Evolutionary conservation across 768 basidiomycete species (phyloP).

Genomic region (Pisolithus microcarpus): DNA sequence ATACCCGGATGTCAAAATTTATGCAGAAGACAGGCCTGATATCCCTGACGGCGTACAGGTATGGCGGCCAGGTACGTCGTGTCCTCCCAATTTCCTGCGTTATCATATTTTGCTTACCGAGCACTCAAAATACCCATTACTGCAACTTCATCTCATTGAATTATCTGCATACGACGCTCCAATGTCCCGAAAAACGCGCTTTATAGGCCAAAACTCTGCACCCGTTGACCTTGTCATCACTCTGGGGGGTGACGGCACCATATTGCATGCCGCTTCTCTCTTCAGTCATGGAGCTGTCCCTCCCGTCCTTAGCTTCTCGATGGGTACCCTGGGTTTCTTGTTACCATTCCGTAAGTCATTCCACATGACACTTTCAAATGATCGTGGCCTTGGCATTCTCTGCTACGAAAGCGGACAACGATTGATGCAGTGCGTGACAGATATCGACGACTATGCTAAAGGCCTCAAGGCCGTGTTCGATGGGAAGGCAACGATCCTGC

Average conservation of each 20-base stretch:
- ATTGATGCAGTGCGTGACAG: slow-evolving; percentile 33
- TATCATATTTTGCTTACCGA: slow-evolving; percentile 1
- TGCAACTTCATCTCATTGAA: too few relatives aligned
- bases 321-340: slow-evolving; percentile 87
- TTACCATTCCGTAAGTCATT: slow-evolving; percentile 78
- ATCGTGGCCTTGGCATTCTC: background rate
- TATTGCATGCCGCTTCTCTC: slow-evolving; percentile 85
- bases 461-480: slow-evolving; percentile 74
- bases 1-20: slow-evolving; percentile 57
- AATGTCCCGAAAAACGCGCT: too few relatives aligned
- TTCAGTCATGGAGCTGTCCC: slow-evolving; percentile 90
- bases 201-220: slow-evolving; percentile 41
- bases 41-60: slow-evolving; percentile 57
- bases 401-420: background rate
- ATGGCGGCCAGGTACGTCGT: slow-evolving; percentile 53
- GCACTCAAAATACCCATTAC: too few relatives aligned
- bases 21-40: slow-evolving; percentile 59
- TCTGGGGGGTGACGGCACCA: slow-evolving; percentile 91
- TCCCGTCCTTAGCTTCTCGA: slow-evolving; percentile 60
- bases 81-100: background rate
- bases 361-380: background rate
- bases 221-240: slow-evolving; percentile 85
- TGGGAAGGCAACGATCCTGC: slow-evolving; percentile 74
- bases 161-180: too few relatives aligned
- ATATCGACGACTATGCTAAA: slow-evolving; percentile 80